A percentile compares a stretch with the other conserved stretches of the same genome.
These are phyloP conservation scores for Cryptosporidium canis DNA, from an alignment of 169 alveolate genomes.

Conservation along the genomic window DNA sequence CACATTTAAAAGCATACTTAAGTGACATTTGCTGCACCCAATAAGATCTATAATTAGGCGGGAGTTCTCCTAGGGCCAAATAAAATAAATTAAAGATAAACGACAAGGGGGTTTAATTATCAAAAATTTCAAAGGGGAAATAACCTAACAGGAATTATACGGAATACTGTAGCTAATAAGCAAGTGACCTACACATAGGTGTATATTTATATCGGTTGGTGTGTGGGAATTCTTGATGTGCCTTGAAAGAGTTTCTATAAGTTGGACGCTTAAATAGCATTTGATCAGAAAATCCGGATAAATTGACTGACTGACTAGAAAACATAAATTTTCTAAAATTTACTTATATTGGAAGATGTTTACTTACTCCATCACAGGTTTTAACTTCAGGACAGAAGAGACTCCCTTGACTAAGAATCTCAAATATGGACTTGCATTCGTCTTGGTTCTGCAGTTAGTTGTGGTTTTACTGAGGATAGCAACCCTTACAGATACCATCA, in stretches of 20 bases:
- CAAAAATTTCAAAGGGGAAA: not conserved
- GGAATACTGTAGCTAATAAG: not conserved
- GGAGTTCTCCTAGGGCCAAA: constrained; percentile 4
- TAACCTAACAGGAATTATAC: not conserved
- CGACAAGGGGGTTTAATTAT: not conserved
- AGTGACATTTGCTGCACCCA: constrained; percentile 49
- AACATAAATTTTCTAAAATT: not conserved
- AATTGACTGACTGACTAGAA: not conserved
- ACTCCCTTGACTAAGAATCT: constrained; percentile 48
- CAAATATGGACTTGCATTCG: constrained; percentile 1
- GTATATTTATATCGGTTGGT: not conserved
- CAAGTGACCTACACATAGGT: not conserved
- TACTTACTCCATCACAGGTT: constrained; percentile 23
- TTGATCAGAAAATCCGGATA: not conserved
- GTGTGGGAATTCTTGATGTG: not conserved
- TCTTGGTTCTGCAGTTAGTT: constrained; percentile 32
- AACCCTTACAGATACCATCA: constrained; percentile 34
- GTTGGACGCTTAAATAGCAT: not conserved
- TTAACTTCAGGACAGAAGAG: constrained; percentile 59
- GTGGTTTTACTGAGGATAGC: constrained; percentile 1
- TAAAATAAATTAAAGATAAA: not conserved
- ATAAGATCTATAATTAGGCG: constrained; percentile 50
- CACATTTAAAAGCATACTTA: not conserved
- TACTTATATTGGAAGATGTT: constrained; percentile 11
- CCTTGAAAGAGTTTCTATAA: not conserved